A percentile compares a stretch with the other conserved stretches of the same genome.
Conservation (phyloP, 495 filamentous ascomycete species). For the Lepidopterella palustris region DNA sequence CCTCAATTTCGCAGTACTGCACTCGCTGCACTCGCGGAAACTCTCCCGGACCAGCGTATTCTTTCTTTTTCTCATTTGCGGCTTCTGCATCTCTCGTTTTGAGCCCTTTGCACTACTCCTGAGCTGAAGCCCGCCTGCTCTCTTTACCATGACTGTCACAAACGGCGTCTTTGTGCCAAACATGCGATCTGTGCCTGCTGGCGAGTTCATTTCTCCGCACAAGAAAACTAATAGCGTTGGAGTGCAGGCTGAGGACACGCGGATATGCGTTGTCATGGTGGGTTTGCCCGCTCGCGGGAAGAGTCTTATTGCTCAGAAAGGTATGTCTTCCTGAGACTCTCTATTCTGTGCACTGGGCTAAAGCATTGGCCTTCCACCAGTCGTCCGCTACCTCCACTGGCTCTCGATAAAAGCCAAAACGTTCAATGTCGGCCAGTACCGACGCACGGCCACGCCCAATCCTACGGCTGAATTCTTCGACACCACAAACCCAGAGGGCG, state of each 20-base stretch:
- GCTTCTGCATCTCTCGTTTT: constrained; percentile 5
- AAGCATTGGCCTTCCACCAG: constrained; percentile 39
- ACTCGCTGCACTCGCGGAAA: constrained; percentile 4
- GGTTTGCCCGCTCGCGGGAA: constrained; percentile 92
- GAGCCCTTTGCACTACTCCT: neutral
- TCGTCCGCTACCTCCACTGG: constrained; percentile 92
- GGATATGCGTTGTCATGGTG: constrained; percentile 98
- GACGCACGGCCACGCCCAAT: constrained; percentile 76
- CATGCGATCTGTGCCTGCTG: constrained; percentile 31
- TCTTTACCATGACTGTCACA: constrained; percentile 15
- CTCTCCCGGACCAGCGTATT: neutral
- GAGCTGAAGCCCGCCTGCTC: constrained; percentile 15
- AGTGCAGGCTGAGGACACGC: constrained; percentile 80
- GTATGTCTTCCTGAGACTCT: constrained; percentile 43
- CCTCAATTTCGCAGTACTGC: neutral
- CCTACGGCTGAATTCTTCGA: constrained; percentile 92
- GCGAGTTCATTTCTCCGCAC: constrained; percentile 29
- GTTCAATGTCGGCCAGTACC: constrained; percentile 96
- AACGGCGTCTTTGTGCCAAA: constrained; percentile 30
- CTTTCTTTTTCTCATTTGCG: constrained; percentile 4
- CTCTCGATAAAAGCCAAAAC: constrained; percentile 84
- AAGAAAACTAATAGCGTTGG: constrained; percentile 47
- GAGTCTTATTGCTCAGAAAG: constrained; percentile 94
- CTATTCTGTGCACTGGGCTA: too few species aligned
- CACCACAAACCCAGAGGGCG: constrained; percentile 76